Conservation (phyloP, 1,139 yeast species). For the Candida dubliniensis region DNA sequence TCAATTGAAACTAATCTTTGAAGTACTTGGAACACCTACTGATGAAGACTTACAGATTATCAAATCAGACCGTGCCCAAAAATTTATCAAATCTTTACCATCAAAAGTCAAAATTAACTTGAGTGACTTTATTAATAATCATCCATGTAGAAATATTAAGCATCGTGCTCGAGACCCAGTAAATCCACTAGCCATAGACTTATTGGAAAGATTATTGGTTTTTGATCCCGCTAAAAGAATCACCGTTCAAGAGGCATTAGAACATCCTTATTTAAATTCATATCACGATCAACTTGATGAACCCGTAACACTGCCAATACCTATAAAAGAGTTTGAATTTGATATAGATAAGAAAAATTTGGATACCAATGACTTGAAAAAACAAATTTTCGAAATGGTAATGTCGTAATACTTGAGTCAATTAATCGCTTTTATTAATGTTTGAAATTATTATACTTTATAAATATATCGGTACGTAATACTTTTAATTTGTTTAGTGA, state of each 20-base stretch:
- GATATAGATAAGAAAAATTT: slow-evolving; percentile 75
- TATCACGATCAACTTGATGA: slow-evolving; percentile 88
- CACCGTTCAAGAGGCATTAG: slow-evolving; percentile 75
- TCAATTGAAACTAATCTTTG: slow-evolving; percentile 83
- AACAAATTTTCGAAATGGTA: slow-evolving; percentile 65
- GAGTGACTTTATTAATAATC: slow-evolving; percentile 17
- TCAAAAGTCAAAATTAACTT: slow-evolving; percentile 12
- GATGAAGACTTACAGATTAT: slow-evolving; percentile 79
- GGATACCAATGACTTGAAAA: slow-evolving; percentile 67
- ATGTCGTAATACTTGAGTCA: slow-evolving; percentile 20
- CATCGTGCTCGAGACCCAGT: slow-evolving; percentile 19
- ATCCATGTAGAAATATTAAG: slow-evolving; percentile 21
- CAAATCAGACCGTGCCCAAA: slow-evolving; percentile 81
- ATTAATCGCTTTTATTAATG: neutral
- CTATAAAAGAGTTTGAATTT: slow-evolving; percentile 78
- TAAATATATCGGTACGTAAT: neutral
- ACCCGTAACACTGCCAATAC: slow-evolving; percentile 72
- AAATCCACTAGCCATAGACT: slow-evolving; percentile 75
- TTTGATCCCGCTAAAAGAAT: slow-evolving; percentile 82
- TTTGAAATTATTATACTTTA: neutral
- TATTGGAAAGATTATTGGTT: slow-evolving; percentile 69
- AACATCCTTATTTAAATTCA: slow-evolving; percentile 75
- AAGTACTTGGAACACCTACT: slow-evolving; percentile 85
- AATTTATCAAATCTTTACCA: slow-evolving; percentile 77
- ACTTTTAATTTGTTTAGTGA: neutral